Evolutionary conservation across 2,329 filamentous ascomycete species (phyloP), one percentile per base, ranked within the genome.

Genomic region (Harringtonia aguacate): DNA sequence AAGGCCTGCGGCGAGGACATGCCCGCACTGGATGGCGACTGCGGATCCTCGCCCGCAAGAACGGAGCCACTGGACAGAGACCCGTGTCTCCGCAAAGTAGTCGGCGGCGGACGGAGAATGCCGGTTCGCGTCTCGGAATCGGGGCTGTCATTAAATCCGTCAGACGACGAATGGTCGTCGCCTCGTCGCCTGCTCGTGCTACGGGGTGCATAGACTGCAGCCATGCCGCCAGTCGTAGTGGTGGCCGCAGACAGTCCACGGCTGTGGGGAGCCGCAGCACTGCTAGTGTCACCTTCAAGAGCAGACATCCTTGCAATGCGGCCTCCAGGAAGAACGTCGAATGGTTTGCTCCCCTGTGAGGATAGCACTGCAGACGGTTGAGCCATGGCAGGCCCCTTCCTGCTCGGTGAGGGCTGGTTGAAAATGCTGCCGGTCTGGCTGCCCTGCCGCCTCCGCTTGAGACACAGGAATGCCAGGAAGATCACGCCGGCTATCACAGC

Each of bases 241-340:
- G 36, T 20, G 21, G 12, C 22, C 2, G 62, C 66, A 12, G 61
- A 58, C 24, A 54, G 56, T 24, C 51, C 46, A 18, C 61, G 58
- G 14, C 64, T 72, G 45, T 73, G 73, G 28, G 69, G 69, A 3
- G 70, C 70, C 1, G 78, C 72, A 4, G 78, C 77, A 20, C 79
- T 74, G 46, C 73, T 77, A 1, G 79, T 77, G 44, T 43, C 47
- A 3, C 80, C 82, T 64, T 95, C 90, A 42, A 98, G 65, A 29
- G 92, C 92, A 33, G 90, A 89, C 92, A 98, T 97, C 45, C 92
- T 81, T 33, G 92, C 86, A 47, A 98, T 92, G 49, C 92, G 82
- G 27, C 87, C 88, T 36, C 88, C 89, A 7, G 88, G 86, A 12
- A 94, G 72, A 15, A 88, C 75, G 53, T 87, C 83, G 51, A 86